Evolutionary conservation across 352 stramenopile species (phyloP).

Genomic region (Phytopythium ostracodes): DNA sequence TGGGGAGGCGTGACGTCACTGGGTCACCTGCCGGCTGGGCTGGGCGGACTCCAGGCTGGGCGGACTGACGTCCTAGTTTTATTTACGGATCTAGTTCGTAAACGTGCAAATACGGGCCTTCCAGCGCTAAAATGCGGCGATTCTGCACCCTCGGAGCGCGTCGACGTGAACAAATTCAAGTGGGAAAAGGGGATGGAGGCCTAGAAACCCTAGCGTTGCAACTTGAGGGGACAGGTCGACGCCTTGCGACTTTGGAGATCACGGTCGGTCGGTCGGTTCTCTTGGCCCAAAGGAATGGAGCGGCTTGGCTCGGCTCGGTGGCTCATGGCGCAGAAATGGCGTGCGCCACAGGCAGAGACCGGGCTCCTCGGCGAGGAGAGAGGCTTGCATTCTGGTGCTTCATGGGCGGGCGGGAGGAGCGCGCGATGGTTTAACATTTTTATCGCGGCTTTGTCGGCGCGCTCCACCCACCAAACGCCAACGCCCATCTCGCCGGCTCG

Average conservation of each 20-base stretch:
- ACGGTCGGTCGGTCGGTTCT: not conserved
- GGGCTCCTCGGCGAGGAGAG: not conserved
- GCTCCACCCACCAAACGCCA: conserved; percentile 1
- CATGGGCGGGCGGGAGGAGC: not conserved
- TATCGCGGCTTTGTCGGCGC: not conserved
- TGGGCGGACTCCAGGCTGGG: no score
- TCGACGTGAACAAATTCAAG: no score
- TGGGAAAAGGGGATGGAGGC: no score
- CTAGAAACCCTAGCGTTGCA: not conserved
- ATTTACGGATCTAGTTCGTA: not conserved
- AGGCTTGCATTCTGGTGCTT: not conserved
- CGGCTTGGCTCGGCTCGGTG: no score
- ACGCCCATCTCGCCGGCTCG: not conserved
- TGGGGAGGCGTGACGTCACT: conserved; percentile 4
- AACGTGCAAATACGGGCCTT: not conserved
- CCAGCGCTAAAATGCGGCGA: not conserved
- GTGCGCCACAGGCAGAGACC: not conserved
- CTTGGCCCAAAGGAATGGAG: no score
- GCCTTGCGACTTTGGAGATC: not conserved
- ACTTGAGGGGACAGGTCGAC: not conserved
- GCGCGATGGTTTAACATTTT: conserved; percentile 6
- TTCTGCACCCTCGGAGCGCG: not conserved
- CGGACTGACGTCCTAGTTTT: not conserved
- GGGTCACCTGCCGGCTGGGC: not conserved
- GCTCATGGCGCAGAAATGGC: not conserved